Evolutionary conservation across 2,329 filamentous ascomycete genomes (phyloP).

Genomic region (Botrytis galanthina): DNA sequence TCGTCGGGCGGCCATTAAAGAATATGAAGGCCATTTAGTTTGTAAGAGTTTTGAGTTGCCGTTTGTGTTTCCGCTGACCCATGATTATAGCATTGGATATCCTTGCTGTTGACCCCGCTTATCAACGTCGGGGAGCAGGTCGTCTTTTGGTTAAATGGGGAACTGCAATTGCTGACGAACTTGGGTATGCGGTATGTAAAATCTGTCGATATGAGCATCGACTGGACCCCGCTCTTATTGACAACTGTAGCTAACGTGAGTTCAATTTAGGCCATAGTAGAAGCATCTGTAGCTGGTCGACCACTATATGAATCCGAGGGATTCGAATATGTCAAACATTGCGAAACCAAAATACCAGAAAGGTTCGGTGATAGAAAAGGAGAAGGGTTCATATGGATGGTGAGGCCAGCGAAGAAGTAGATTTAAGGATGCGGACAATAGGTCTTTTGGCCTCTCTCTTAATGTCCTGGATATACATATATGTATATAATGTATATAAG

Average conservation of each 20-base stretch:
- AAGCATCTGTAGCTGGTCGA: slow-evolving; percentile 1
- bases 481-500: background rate
- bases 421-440: background rate
- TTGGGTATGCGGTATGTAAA: slow-evolving; percentile 9
- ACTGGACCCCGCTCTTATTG: background rate
- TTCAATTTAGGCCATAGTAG: slow-evolving; percentile 10
- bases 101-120: slow-evolving; percentile 9
- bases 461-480: background rate
- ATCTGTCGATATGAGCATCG: background rate
- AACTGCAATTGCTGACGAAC: slow-evolving; percentile 11
- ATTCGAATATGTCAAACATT: slow-evolving; percentile 6
- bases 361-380: slow-evolving; percentile 4
- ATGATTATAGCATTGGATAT: slow-evolving; percentile 14
- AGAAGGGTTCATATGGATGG: slow-evolving; percentile 7
- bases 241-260: background rate
- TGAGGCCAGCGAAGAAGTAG: slow-evolving; percentile 11
- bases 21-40: slow-evolving; percentile 9
- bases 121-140: slow-evolving; percentile 13
- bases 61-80: background rate
- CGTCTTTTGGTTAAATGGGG: slow-evolving; percentile 14
- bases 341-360: background rate
- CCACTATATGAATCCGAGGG: slow-evolving; percentile 13
- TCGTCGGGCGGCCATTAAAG: slow-evolving; percentile 4
- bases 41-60: slow-evolving; percentile 3
- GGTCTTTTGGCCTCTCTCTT: background rate